Base-by-base conservation (phyloP, 164 flowering plant genomes). In the Buxus sempervirens region DNA sequence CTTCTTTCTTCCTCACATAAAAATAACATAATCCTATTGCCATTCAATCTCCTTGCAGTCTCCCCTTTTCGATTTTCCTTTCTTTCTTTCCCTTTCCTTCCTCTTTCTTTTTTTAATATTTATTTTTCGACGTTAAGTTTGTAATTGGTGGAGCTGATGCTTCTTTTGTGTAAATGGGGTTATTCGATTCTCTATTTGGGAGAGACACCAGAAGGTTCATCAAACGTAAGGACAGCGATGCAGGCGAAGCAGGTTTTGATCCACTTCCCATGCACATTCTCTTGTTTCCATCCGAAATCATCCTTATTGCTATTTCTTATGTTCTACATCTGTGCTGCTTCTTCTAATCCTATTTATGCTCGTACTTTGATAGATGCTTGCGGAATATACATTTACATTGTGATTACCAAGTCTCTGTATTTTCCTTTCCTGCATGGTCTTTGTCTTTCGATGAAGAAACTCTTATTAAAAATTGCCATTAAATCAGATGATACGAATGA, bases 151-250 rank as follows among this genome's bases (percentile, higher is more conserved):
- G 26, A 62, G 24, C 21, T 65, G 27, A 65, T 32, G 68, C 28
- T 28, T 54, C n/a, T 9, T 58, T 53, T 72, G 59, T 45, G 48
- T 26, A 66, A 66, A 85, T 88, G 89, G 89, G 82, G 20, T 42
- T 73, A 48, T 59, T 83, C 42, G 83, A 71, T 74, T 71, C 75
- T 12, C 48, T 80, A 68, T 42, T 79, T 60, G 80, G 84, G 18
- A 69, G 45, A 70, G 73, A 81, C 58, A 73, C 64, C 21, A 80
- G 76, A 51, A 84, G 66, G 74, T 80, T 82, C 54, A 73, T 87
- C 83, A 90, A 86, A 77, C 54, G 92, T 20, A 87, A 86, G 76
- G 91, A 86, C 58, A 90, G 96, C 59, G 89, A 87, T 83, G 90
- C 92, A 36, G 96, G 89, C 18, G 90, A 86, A 78, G 78, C 92